Evolutionary conservation across 1,139 yeast genomes (phyloP).

Genomic region (Debaryomyces subglobosus): DNA sequence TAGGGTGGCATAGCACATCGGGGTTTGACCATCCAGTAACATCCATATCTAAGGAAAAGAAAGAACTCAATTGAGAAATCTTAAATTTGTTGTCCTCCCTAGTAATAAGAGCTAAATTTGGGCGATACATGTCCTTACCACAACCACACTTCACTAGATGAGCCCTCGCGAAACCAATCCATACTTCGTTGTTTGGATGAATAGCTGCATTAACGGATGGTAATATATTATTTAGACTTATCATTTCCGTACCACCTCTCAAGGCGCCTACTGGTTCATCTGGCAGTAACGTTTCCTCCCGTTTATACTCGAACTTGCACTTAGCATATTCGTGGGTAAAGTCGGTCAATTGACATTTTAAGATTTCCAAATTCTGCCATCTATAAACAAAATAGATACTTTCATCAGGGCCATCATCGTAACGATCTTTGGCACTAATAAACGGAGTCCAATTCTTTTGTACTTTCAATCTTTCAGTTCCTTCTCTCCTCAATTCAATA

Average conservation of each 20-base stretch:
- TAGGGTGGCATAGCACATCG: slow-evolving; percentile 21
- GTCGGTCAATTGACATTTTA: slow-evolving; percentile 25
- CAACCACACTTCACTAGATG: slow-evolving; percentile 53
- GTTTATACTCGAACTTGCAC: slow-evolving; percentile 31
- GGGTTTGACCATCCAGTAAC: slow-evolving; percentile 40
- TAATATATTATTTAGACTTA: slow-evolving; percentile 22
- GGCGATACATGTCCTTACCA: slow-evolving; percentile 51
- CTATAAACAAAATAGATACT: slow-evolving; percentile 40
- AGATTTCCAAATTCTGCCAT: slow-evolving; percentile 29
- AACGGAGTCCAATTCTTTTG: slow-evolving; percentile 53
- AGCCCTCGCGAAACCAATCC: slow-evolving; percentile 55
- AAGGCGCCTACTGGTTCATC: slow-evolving; percentile 31
- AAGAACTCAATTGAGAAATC: slow-evolving; percentile 34
- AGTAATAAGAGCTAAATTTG: slow-evolving; percentile 44
- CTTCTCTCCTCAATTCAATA: slow-evolving; percentile 28
- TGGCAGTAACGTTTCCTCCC: slow-evolving; percentile 19
- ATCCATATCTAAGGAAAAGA: slow-evolving; percentile 40
- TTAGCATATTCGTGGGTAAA: slow-evolving; percentile 12
- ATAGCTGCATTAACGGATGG: neutral
- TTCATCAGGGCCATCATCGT: slow-evolving; percentile 13
- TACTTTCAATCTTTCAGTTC: slow-evolving; percentile 13
- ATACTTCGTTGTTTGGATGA: slow-evolving; percentile 40
- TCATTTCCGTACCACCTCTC: slow-evolving; percentile 52
- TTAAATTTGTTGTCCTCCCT: slow-evolving; percentile 37
- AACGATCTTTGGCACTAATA: slow-evolving; percentile 27